Evolutionary conservation across 148 eudicot genomes (phyloP).

Genomic region (Rhododendron ovatum): DNA sequence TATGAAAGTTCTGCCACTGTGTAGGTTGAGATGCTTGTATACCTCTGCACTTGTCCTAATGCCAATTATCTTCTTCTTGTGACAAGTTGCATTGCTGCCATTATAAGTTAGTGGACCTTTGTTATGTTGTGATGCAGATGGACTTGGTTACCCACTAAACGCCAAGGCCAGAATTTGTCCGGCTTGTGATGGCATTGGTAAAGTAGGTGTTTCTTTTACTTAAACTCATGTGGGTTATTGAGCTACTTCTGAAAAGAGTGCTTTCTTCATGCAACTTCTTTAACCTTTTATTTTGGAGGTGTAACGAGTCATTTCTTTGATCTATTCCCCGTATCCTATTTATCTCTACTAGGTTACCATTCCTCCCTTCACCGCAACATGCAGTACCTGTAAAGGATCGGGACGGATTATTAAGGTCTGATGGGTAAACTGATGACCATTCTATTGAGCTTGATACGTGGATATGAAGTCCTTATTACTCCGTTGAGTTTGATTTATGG

Average conservation of each 20-base stretch:
- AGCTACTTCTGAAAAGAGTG: neutral
- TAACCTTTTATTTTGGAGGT: neutral
- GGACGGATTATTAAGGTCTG: conserved; percentile 66
- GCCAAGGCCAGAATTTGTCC: conserved; percentile 72
- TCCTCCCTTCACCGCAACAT: conserved; percentile 78
- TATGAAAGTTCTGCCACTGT: neutral
- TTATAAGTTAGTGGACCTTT: conserved; percentile 12
- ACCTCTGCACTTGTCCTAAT: neutral
- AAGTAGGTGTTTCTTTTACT: conserved; percentile 39
- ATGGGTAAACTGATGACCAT: conserved; percentile 3
- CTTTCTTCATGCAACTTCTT: neutral
- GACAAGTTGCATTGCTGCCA: neutral
- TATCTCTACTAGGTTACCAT: conserved; percentile 55
- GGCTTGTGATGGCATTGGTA: conserved; percentile 74
- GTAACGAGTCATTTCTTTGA: neutral
- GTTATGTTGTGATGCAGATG: conserved; percentile 50
- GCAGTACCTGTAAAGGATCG: conserved; percentile 71
- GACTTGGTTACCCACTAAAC: conserved; percentile 70
- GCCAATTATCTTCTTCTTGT: conserved; percentile 2
- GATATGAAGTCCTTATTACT: conserved; percentile 4
- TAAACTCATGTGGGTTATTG: neutral
- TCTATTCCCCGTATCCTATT: neutral
- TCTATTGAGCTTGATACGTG: conserved; percentile 1
- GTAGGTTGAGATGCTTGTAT: neutral
- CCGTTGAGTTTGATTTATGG: neutral